Conservation (phyloP, 305 asterid species). For the Nicotiana rustica region DNA sequence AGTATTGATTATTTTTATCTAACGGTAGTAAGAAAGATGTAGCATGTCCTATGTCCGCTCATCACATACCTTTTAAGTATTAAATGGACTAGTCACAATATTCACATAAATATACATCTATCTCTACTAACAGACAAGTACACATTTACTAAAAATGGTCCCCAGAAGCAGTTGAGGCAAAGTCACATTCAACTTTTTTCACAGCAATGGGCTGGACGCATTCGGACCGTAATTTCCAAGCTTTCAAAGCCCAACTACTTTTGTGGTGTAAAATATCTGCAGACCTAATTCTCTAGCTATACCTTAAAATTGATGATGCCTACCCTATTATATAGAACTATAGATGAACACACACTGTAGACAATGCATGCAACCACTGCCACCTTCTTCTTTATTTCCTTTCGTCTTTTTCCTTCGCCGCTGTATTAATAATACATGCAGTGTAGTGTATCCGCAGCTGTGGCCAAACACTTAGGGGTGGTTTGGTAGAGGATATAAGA, state of each 20-base stretch:
- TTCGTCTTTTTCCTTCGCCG: not conserved
- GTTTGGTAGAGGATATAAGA: too few species aligned
- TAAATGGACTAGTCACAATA: slow-evolving; percentile 29
- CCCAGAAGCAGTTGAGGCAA: slow-evolving; percentile 40
- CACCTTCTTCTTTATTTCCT: not conserved
- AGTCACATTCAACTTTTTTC: slow-evolving; percentile 37
- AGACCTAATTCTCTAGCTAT: slow-evolving; percentile 1
- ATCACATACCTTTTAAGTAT: slow-evolving; percentile 11
- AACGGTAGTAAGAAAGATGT: not conserved
- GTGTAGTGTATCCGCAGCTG: not conserved
- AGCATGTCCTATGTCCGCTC: slow-evolving; percentile 31
- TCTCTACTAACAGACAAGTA: not conserved
- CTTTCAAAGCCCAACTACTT: slow-evolving; percentile 32
- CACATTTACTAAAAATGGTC: slow-evolving; percentile 39
- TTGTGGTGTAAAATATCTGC: slow-evolving; percentile 14
- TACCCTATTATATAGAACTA: not conserved
- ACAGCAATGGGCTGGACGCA: slow-evolving; percentile 40
- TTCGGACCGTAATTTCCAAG: not conserved
- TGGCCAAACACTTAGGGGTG: too few species aligned
- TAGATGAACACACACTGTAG: not conserved
- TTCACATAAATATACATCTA: not conserved
- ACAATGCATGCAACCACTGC: slow-evolving; percentile 6
- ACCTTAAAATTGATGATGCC: slow-evolving; percentile 29
- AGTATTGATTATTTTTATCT: not conserved
- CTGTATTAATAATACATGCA: not conserved